Evolutionary conservation across 805 yeast genomes (phyloP), one percentile per base, ranked within the genome.

Genomic region (Yamadazyma ubonensis): DNA sequence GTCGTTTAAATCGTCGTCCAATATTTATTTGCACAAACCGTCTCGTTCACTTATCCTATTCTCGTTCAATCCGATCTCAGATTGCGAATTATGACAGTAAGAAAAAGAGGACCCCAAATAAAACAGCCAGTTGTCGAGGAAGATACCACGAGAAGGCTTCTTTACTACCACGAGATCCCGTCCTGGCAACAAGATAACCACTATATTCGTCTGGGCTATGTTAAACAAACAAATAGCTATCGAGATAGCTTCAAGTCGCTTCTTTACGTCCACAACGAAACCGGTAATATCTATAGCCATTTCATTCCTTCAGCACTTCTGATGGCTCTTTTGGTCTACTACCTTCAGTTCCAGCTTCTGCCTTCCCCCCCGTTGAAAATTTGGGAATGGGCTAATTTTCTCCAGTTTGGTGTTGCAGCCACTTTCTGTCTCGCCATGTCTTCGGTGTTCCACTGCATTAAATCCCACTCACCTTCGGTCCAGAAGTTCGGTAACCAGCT

Each of bases 151-250:
- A 32, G 18, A 32, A 11, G 17, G 15, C 35, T 32, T 10, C 14
- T 32, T 10, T 20, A 17, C 27, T 83, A 71, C 65, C 73, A 78
- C 43, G 83, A 83, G 47, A 56, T 85, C 19, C 85, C 81, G 17
- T 73, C 63, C 11, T 84, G 93, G 93, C 89, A 83, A 53, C 68
- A 74, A 43, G 93, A 85, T 53, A 85, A 85, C 55, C 83, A 80
- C 48, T 79, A 59, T 53, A 84, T 85, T 33, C 55, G 65, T 29
- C 64, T 78, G 0, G 88, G 88, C 4, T 85, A 85, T 51, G 81
- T 84, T 14, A 70, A 67, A 23, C 79, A 75, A 39, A 76, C 86
- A 0, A 49, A 57, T 23, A 75, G 83, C 21, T 71, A 61, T 45
- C 36, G 41, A 30, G 60, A 57, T 34, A 78, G 84, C 42, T 41